Evolutionary conservation across 2,329 filamentous ascomycete genomes (phyloP).

Genomic region (Scedosporium dehoogii): DNA sequence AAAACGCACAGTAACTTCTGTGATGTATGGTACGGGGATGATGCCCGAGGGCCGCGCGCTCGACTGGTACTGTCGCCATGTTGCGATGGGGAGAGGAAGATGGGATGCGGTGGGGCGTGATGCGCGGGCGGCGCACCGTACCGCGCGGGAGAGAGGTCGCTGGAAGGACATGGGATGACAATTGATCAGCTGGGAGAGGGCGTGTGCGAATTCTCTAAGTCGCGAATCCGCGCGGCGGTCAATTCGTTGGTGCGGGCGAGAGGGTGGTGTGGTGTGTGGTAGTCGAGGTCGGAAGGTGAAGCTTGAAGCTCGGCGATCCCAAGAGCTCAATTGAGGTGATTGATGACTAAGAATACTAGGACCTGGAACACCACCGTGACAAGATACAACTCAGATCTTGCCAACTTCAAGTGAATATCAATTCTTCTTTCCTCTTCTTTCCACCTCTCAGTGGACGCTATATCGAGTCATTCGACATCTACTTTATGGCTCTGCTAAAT

Average conservation of each 20-base stretch:
- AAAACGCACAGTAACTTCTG: slow-evolving; percentile 37
- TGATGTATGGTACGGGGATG: slow-evolving; percentile 52
- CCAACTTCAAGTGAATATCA: too few species aligned
- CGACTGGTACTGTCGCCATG: background rate
- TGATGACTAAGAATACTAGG: too few species aligned
- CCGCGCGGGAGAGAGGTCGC: background rate
- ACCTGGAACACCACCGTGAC: too few species aligned
- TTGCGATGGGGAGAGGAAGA: background rate
- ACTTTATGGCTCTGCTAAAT: too few species aligned
- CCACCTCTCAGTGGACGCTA: too few species aligned
- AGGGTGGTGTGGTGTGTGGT: background rate
- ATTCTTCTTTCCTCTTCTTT: too few species aligned
- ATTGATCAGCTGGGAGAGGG: background rate
- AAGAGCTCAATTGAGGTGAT: too few species aligned
- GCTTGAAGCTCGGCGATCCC: background rate
- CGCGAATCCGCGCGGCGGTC: background rate
- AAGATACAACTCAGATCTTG: too few species aligned
- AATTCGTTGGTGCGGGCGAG: background rate
- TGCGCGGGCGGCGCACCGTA: background rate
- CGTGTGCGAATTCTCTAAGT: background rate
- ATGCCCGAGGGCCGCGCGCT: background rate
- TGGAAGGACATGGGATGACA: background rate
- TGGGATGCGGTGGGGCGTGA: background rate
- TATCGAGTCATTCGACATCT: too few species aligned
- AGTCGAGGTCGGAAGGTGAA: background rate